phyloP scores from a whole-genome alignment of 108 stramenopile genomes.

The Cyclotella kingstonii region DNA sequence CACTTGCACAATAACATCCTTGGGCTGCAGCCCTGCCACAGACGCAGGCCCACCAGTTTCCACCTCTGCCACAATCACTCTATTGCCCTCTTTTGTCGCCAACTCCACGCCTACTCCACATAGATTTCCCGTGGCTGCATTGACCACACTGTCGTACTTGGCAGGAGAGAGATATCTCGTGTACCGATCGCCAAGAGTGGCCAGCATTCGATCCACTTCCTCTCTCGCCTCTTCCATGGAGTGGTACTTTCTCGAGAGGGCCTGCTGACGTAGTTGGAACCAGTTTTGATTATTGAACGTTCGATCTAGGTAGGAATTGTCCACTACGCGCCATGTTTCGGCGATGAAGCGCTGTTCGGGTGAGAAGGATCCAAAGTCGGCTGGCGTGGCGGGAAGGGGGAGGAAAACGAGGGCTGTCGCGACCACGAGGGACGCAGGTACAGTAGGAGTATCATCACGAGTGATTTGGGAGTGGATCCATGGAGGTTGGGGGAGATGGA shows the following conservation, averaged over 20 bases:
- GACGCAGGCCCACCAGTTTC: slow-evolving; percentile 72
- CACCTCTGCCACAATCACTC: slow-evolving; percentile 70
- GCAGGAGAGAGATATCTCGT: slow-evolving; percentile 89
- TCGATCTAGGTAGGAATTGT: slow-evolving; percentile 85
- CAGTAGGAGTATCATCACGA: too few relatives aligned
- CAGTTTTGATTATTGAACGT: slow-evolving; percentile 95
- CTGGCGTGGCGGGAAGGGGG: slow-evolving; percentile 30
- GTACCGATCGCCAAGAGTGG: slow-evolving; percentile 88
- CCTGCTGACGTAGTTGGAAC: slow-evolving; percentile 82
- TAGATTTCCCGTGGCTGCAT: slow-evolving; percentile 78
- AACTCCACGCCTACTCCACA: slow-evolving; percentile 87
- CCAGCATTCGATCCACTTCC: slow-evolving; percentile 64
- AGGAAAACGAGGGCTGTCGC: neutral
- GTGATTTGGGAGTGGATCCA: too few relatives aligned
- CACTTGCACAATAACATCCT: slow-evolving; percentile 76
- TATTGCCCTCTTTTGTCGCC: slow-evolving; percentile 21
- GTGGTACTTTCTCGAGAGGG: slow-evolving; percentile 72
- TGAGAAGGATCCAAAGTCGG: slow-evolving; percentile 68
- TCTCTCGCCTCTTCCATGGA: slow-evolving; percentile 70
- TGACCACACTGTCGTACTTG: slow-evolving; percentile 91
- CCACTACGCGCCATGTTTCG: slow-evolving; percentile 85
- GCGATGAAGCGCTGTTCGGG: slow-evolving; percentile 78
- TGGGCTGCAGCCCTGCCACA: slow-evolving; percentile 58
- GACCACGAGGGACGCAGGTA: neutral
- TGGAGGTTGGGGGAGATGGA: too few relatives aligned